phyloP scores from a whole-genome alignment of 352 stramenopile species.

The Globisporangium cylindrosporum region DNA sequence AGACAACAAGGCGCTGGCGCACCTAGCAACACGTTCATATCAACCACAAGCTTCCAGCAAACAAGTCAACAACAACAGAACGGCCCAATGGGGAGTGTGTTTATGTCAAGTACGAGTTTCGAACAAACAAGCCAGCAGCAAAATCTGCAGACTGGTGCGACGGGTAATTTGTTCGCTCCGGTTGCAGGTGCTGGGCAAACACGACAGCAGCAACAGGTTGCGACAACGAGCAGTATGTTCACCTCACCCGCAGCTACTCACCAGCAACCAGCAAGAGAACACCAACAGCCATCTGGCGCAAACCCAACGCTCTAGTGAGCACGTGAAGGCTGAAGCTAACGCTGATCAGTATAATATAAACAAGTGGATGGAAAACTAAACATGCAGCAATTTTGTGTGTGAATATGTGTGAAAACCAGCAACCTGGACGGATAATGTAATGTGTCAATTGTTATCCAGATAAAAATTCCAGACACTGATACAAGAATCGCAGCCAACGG shows the following conservation, averaged over 20 bases:
- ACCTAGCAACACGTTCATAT: background rate
- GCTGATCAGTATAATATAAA: background rate
- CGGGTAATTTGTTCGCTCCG: constrained; percentile 1
- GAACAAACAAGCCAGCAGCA: background rate
- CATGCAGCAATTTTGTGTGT: background rate
- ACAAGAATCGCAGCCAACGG: constrained; percentile 86
- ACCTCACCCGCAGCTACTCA: background rate
- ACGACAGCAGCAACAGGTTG: constrained; percentile 1
- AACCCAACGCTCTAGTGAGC: background rate
- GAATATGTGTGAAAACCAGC: background rate
- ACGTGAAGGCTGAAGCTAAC: background rate
- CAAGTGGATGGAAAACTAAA: background rate
- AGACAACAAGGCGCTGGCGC: background rate
- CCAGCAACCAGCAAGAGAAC: constrained; percentile 3
- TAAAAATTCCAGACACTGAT: constrained; percentile 93
- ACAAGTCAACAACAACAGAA: background rate
- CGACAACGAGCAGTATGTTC: background rate
- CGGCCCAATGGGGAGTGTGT: background rate
- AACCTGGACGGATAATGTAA: background rate
- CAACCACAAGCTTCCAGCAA: background rate
- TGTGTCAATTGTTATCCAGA: constrained; percentile 22
- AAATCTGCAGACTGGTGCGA: background rate
- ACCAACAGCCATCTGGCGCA: background rate
- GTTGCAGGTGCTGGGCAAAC: background rate
- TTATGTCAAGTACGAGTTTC: background rate